A percentile compares a stretch with the other conserved stretches of the same genome.
These are phyloP conservation scores for Penicillium paradoxum DNA, from an alignment of 495 filamentous ascomycete genomes.

Conservation along the genomic window DNA sequence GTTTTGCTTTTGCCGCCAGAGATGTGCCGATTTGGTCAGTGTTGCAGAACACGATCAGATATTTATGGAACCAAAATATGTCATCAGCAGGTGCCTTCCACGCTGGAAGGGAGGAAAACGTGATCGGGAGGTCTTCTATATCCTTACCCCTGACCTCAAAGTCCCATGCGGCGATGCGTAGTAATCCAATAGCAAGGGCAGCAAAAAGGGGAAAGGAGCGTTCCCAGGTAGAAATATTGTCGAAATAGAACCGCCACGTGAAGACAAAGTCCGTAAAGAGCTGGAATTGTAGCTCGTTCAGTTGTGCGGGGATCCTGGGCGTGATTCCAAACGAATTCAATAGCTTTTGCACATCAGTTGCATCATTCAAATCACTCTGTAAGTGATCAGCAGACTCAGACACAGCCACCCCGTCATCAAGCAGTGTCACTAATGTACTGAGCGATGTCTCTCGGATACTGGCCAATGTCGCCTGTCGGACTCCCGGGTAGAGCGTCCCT, in stretches of 20 bases:
- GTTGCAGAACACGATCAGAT: not conserved
- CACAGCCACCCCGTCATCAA: too few relatives aligned
- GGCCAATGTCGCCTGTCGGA: not conserved
- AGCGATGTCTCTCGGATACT: too few relatives aligned
- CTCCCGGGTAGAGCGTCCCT: not conserved
- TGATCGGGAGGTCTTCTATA: not conserved
- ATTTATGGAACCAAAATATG: not conserved
- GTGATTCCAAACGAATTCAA: not conserved
- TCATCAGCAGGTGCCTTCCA: not conserved
- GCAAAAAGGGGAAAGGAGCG: not conserved
- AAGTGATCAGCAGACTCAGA: too few relatives aligned
- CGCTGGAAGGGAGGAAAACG: not conserved
- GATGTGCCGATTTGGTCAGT: not conserved
- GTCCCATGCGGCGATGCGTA: not conserved
- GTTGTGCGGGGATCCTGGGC: not conserved
- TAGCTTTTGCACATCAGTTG: not conserved
- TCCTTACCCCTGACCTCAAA: not conserved
- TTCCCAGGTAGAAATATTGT: not conserved
- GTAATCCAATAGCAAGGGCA: not conserved
- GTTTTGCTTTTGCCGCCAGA: not conserved
- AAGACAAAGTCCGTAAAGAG: not conserved
- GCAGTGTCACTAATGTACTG: too few relatives aligned
- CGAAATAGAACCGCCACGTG: not conserved
- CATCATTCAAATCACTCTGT: not conserved
- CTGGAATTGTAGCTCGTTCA: not conserved